Base-by-base conservation (phyloP, 1,284 basidiomycete species). In the Marasmius tenuissimus region DNA sequence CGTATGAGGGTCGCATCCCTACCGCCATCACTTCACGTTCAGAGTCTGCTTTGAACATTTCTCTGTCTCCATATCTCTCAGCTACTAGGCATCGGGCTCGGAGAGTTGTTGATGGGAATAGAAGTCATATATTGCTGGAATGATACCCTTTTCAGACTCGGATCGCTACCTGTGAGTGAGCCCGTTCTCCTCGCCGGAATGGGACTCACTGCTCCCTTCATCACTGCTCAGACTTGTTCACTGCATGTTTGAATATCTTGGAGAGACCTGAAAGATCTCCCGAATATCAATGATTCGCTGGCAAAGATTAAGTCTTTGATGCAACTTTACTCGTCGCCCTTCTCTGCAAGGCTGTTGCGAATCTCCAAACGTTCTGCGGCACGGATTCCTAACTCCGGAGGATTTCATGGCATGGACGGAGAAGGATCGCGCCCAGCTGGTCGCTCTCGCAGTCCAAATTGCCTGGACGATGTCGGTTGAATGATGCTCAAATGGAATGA, bases 221-320 rank as follows among this genome's bases (percentile, higher is more conserved):
- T n/a, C n/a, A n/a, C n/a, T n/a, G n/a, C n/a, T n/a, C n/a, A n/a
- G n/a, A n/a, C n/a, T n/a, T n/a, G n/a, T n/a, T n/a, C n/a, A n/a
- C n/a, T n/a, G n/a, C n/a, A n/a, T n/a, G n/a, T n/a, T n/a, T n/a
- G n/a, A n/a, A n/a, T n/a, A n/a, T n/a, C n/a, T n/a, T n/a, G n/a
- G n/a, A n/a, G n/a, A n/a, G n/a, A n/a, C 5, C 83, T 98, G 66
- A 94, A 96, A 73, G 94, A 98, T 68, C 96, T 87, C 72, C 92
- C 95, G 16, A 97, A 97, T 79, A 98, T 99, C 81, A 98, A 99
- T 73, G 97, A 98, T 73, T 99, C 98, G 97, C 84, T 99, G 45
- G 89, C 92, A 47, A 91, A 89, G 70, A 85, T 99, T 62, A 97
- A 99, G 75, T 83, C 87, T 3, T 93, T 95, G 81, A 98, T 99